Evolutionary conservation across 2,329 filamentous ascomycete genomes (phyloP), one percentile per base, ranked within the genome.

Genomic region (Penicillium sp.): DNA sequence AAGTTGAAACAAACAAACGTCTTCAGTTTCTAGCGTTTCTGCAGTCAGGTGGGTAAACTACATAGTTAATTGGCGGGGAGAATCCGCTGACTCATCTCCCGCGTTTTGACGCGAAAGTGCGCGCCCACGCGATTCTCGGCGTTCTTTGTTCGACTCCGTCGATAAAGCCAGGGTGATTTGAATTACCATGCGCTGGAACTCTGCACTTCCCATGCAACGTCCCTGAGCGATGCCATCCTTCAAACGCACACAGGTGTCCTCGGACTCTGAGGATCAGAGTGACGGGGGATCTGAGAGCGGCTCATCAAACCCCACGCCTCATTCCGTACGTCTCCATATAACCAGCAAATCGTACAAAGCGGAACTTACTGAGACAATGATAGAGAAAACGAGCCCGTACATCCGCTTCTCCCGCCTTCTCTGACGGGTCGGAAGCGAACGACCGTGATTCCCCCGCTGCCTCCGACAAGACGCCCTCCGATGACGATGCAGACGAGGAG

Each of bases 321-420:
- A 71, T 52, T 63, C 69, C 48, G 78, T 80, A 64, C 34, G 74
- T 63, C 42, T 37, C 50, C 67, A 15, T 41, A 55, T 25, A 39
- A 57, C 62, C 48, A 61, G 52, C 17, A n/a, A 5, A 39, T 15
- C 28, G 6, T 48, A 10, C 20, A 20, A 48, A 14, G 15, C 8
- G 12, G 20, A 35, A 15, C 11, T 38, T 31, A 28, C 50, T 56
- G 20, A 58, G 22, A 45, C 50, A 20, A 48, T 28, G n/a, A 35
- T 35, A 80, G 74, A 74, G 71, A 55, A 83, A 82, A 72, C 78
- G 77, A 62, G 69, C 67, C 54, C 79, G 79, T 14, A 66, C 72
- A 3, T 78, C 76, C 2, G 57, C 68, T 39, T 69, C 69, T 5
- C 55, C 63, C 17, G 57, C 41, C 2, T 66, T 65, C 20, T 67